Evolutionary conservation across 176 grass and related monocot species (phyloP).

Genomic region (Thinopyrum elongatum): DNA sequence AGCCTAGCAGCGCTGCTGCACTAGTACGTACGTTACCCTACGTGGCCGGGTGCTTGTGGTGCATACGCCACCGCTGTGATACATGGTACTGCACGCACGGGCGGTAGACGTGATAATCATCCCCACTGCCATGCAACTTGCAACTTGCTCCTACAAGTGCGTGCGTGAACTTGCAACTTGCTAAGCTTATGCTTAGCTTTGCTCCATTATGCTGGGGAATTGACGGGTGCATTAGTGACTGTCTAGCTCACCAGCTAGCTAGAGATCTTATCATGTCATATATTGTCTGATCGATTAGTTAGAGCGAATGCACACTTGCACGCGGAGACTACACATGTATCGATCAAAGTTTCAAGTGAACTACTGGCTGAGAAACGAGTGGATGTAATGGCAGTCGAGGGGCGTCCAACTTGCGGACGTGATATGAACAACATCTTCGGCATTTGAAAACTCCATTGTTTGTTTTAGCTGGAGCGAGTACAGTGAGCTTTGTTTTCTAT

Average conservation of each 20-base stretch:
- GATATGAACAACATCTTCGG: background rate
- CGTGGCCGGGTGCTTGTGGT: slow-evolving; percentile 6
- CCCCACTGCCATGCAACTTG: background rate
- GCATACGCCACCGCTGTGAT: background rate
- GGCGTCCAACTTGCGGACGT: background rate
- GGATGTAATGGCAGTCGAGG: background rate
- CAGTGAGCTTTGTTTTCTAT: background rate
- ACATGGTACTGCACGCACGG: background rate
- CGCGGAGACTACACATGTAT: background rate
- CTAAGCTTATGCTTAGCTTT: background rate
- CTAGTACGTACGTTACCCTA: background rate
- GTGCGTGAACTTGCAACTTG: background rate
- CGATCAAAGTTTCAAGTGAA: too few relatives aligned
- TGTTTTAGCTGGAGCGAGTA: background rate
- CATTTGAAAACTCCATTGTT: background rate
- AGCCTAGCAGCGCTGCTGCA: background rate
- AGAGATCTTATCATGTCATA: background rate
- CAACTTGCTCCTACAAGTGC: background rate
- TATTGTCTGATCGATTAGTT: background rate
- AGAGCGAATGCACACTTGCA: background rate
- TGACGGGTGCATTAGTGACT: background rate
- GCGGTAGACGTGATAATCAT: background rate
- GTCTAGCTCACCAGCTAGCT: background rate
- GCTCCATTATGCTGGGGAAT: slow-evolving; percentile 12
- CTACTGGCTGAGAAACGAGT: background rate